These are phyloP conservation scores for Warburgia ugandensis DNA, from an alignment of 164 flowering plant species.

Conservation along the genomic window DNA sequence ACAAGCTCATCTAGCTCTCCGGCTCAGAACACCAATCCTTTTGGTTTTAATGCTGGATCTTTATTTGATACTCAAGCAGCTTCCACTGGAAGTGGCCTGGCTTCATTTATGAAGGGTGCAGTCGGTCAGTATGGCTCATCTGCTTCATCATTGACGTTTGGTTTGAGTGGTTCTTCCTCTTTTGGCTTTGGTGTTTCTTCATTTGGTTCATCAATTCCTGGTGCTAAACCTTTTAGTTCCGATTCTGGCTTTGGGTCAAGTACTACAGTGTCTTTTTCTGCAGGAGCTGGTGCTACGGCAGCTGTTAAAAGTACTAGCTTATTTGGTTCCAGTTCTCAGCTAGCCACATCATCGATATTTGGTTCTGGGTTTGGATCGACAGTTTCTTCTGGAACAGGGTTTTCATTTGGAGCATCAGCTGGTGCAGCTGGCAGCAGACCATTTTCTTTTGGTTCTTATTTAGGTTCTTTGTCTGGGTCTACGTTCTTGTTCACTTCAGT, in stretches of 20 bases:
- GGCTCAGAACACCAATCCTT: conserved; percentile 25
- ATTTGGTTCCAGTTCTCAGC: conserved; percentile 1
- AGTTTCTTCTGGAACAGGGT: conserved; percentile 24
- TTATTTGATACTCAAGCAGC: conserved; percentile 22
- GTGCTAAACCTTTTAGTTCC: conserved; percentile 26
- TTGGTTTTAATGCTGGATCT: conserved; percentile 23
- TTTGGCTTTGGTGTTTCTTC: conserved; percentile 28
- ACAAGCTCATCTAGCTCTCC: conserved; percentile 19
- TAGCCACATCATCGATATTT: conserved; percentile 7
- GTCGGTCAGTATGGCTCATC: conserved; percentile 45
- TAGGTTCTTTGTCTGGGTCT: conserved; percentile 38
- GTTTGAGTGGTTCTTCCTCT: conserved; percentile 28
- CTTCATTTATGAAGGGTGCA: conserved; percentile 25
- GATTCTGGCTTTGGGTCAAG: conserved; percentile 26
- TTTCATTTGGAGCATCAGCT: conserved; percentile 43
- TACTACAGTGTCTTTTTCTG: conserved; percentile 24
- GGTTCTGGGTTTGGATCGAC: conserved; percentile 27
- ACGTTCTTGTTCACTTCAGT: conserved; percentile 41
- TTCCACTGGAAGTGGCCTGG: conserved; percentile 20
- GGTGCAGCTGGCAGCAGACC: conserved; percentile 24
- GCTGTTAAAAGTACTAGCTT: background rate
- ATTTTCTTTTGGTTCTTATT: conserved; percentile 27
- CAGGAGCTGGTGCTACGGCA: conserved; percentile 5
- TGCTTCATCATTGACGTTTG: conserved; percentile 33
- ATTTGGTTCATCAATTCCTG: conserved; percentile 34